A percentile compares a stretch with the other conserved stretches of the same genome.
Evolutionary conservation across 768 basidiomycete species (phyloP).

Genomic region (Termitomyces sp.): DNA sequence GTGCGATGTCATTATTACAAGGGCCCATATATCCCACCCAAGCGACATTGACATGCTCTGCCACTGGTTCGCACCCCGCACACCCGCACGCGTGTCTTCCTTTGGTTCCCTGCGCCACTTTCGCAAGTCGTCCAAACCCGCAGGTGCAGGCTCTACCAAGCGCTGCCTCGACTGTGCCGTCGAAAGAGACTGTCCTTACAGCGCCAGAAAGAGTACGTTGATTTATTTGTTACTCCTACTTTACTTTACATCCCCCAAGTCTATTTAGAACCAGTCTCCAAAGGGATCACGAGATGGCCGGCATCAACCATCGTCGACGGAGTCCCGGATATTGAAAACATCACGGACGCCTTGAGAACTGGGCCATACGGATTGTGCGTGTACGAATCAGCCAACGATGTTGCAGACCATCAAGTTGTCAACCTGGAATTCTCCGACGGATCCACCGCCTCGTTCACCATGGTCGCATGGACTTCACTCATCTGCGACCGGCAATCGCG

Average conservation of each 20-base stretch:
- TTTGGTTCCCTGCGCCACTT: slow-evolving; percentile 87
- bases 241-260: slow-evolving; percentile 37
- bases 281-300: slow-evolving; percentile 59
- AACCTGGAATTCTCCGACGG: slow-evolving; percentile 83
- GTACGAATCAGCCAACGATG: slow-evolving; percentile 81
- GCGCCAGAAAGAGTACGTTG: slow-evolving; percentile 73
- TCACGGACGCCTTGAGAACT: slow-evolving; percentile 61
- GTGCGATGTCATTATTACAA: no score
- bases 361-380: slow-evolving; percentile 81
- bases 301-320: slow-evolving; percentile 67
- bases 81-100: slow-evolving; percentile 67
- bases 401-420: slow-evolving; percentile 89
- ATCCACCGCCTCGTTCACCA: slow-evolving; percentile 80
- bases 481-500: slow-evolving; percentile 82
- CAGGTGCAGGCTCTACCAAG: slow-evolving; percentile 55
- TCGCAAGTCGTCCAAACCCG: slow-evolving; percentile 65
- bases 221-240: neutral
- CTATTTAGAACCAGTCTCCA: slow-evolving; percentile 70
- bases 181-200: slow-evolving; percentile 75
- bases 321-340: slow-evolving; percentile 81
- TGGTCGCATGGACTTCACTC: slow-evolving; percentile 78
- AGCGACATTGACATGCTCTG: slow-evolving; percentile 86
- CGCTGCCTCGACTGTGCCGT: slow-evolving; percentile 75
- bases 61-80: slow-evolving; percentile 65
- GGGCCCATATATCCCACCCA: neutral